Evolutionary conservation across 129 eudicot species (phyloP).

Genomic region (Centella asiatica): DNA sequence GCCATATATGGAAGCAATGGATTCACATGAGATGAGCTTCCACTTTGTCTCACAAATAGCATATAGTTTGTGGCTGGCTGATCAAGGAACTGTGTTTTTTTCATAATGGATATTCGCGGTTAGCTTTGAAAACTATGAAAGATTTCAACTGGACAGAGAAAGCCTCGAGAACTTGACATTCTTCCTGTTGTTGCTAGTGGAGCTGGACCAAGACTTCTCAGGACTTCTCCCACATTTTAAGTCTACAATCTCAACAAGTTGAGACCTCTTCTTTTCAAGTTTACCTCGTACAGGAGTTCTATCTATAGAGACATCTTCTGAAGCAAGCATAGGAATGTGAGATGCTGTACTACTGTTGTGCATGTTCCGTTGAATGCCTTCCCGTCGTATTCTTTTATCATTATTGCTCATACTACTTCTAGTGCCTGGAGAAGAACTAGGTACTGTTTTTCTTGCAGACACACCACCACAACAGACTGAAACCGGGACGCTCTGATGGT

Average conservation of each 20-base stretch:
- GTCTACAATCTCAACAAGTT: neutral
- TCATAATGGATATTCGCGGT: too few species aligned
- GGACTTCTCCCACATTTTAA: conserved; percentile 6
- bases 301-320: neutral
- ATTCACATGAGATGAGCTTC: too few species aligned
- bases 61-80: too few species aligned
- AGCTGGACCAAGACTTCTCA: neutral
- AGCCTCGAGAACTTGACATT: neutral
- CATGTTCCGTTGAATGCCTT: neutral
- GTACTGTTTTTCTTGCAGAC: neutral
- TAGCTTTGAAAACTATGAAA: neutral
- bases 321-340: conserved; percentile 1
- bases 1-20: too few species aligned
- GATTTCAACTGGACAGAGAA: neutral
- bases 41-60: too few species aligned
- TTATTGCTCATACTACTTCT: neutral
- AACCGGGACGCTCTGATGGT: conserved; percentile 1
- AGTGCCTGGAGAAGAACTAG: neutral
- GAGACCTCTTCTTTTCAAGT: conserved; percentile 3
- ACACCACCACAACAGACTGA: neutral
- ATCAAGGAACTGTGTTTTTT: too few species aligned
- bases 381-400: neutral
- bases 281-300: neutral
- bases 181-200: neutral
- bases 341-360: neutral